Evolutionary conservation across 225 moss, liverwort and hornwort species (phyloP).

Genomic region (Polytrichum commune): DNA sequence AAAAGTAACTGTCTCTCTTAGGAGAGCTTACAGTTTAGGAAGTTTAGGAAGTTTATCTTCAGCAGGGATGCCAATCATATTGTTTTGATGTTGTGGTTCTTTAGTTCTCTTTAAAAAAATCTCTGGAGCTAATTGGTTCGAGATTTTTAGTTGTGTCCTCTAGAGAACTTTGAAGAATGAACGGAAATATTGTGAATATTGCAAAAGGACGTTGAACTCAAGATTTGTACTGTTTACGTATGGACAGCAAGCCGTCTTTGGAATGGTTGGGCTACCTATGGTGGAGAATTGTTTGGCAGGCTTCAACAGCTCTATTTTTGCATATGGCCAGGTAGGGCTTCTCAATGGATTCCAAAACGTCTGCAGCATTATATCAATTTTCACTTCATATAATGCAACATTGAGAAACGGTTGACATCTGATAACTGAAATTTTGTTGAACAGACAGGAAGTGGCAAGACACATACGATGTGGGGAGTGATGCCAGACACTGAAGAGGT

Average conservation of each 20-base stretch:
- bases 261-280: slow-evolving; percentile 94
- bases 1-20: too few relatives aligned
- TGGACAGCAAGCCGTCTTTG: slow-evolving; percentile 65
- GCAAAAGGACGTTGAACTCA: background rate
- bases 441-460: slow-evolving; percentile 98
- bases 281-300: slow-evolving; percentile 97
- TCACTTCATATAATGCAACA: background rate
- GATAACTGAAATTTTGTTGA: slow-evolving; percentile 3
- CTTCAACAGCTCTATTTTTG: slow-evolving; percentile 98
- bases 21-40: too few relatives aligned
- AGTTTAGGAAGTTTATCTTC: too few relatives aligned
- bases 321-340: slow-evolving; percentile 76
- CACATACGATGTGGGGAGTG: slow-evolving; percentile 94
- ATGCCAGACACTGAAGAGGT: slow-evolving; percentile 46
- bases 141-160: background rate
- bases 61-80: background rate
- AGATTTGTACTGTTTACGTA: background rate
- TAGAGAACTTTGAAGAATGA: too few relatives aligned
- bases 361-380: background rate
- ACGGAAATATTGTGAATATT: background rate
- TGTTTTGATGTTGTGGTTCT: background rate
- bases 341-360: background rate
- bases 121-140: background rate
- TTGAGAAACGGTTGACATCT: background rate
- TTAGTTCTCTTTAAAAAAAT: background rate